These are phyloP conservation scores for Sclerotinia minor DNA, from an alignment of 2,329 filamentous ascomycete genomes.

Conservation along the genomic window DNA sequence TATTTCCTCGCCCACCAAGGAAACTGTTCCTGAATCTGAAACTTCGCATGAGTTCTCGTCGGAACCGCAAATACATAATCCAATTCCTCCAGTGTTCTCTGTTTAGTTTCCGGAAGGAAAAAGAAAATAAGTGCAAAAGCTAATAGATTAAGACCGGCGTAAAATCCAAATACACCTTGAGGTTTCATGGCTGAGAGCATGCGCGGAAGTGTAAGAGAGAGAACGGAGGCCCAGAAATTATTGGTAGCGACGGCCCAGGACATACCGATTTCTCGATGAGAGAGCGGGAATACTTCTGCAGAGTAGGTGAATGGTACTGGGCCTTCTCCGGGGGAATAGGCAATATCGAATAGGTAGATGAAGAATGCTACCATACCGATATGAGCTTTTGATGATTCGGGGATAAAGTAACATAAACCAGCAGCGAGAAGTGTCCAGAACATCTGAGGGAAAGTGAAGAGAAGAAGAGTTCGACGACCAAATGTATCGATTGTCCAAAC, in stretches of 20 bases:
- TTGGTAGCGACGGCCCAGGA: conserved; percentile 62
- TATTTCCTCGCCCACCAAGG: conserved; percentile 34
- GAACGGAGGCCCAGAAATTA: conserved; percentile 59
- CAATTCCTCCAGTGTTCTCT: conserved; percentile 41
- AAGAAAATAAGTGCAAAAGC: conserved; percentile 58
- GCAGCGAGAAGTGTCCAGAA: conserved; percentile 64
- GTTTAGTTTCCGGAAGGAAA: conserved; percentile 61
- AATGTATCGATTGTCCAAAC: conserved; percentile 64
- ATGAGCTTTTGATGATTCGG: conserved; percentile 44
- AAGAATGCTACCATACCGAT: conserved; percentile 59
- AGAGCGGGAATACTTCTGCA: conserved; percentile 64
- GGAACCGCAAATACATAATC: conserved; percentile 50
- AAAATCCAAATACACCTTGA: conserved; percentile 53
- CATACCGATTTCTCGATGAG: conserved; percentile 65
- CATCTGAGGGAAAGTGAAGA: conserved; percentile 69
- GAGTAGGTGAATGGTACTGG: conserved; percentile 62
- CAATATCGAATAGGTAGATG: conserved; percentile 64
- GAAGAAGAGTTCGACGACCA: conserved; percentile 59
- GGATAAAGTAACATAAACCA: conserved; percentile 59
- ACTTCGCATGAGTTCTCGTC: conserved; percentile 38
- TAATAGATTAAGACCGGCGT: conserved; percentile 56
- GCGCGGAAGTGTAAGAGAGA: conserved; percentile 54
- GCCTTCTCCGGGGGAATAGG: conserved; percentile 66
- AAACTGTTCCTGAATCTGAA: conserved; percentile 37
- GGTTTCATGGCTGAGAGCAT: conserved; percentile 32